Percentiles rank a stretch among this genome's conserved stretches.
These are phyloP conservation scores for Macadamia integrifolia DNA, from an alignment of 164 flowering plant species.

Conservation along the genomic window DNA sequence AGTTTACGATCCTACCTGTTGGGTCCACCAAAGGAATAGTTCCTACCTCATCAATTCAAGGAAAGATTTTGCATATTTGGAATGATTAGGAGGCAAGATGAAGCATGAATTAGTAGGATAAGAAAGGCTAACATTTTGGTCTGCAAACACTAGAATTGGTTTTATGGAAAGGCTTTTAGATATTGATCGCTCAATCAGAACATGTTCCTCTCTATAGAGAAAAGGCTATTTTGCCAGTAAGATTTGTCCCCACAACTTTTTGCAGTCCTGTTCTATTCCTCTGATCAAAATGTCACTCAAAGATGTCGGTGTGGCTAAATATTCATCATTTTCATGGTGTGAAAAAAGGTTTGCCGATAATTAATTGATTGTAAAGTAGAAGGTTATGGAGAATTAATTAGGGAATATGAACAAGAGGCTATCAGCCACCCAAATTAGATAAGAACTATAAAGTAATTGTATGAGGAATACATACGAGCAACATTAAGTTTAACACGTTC, in stretches of 20 bases:
- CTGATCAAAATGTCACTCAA: not conserved
- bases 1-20: too few species aligned
- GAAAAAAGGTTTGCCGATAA: not conserved
- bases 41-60: too few species aligned
- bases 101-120: too few species aligned
- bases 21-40: too few species aligned
- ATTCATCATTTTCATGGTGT: not conserved
- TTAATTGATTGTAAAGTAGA: not conserved
- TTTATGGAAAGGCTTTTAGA: not conserved
- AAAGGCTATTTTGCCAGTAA: not conserved
- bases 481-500: slow-evolving; percentile 74
- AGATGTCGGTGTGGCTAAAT: not conserved
- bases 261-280: not conserved
- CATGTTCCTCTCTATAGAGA: not conserved
- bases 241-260: not conserved
- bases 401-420: not conserved
- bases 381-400: not conserved
- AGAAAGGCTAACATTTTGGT: not conserved
- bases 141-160: not conserved
- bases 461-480: slow-evolving; percentile 56
- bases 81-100: too few species aligned
- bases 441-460: slow-evolving; percentile 1
- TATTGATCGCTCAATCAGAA: not conserved
- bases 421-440: not conserved
- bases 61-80: too few species aligned